Conservation (phyloP, 345 rosid genomes). For the Raphanus raphanistrum region DNA sequence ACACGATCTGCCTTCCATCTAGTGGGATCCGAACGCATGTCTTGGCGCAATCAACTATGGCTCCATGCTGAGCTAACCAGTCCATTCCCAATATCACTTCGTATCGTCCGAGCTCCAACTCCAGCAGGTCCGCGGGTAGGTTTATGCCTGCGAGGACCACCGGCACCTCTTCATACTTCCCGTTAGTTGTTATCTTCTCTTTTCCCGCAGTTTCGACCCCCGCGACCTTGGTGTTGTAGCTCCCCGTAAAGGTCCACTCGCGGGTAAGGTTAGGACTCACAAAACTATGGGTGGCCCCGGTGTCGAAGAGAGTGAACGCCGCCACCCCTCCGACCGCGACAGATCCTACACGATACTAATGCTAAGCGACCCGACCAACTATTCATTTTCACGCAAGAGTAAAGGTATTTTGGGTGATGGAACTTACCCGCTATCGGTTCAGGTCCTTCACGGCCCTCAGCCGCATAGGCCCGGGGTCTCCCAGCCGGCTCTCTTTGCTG, state of each 20-base stretch:
- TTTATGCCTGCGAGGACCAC: background rate
- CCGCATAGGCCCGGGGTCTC: too few species aligned
- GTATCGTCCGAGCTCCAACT: background rate
- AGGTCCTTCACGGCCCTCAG: too few species aligned
- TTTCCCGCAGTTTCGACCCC: background rate
- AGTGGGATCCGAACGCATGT: background rate
- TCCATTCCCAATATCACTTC: background rate
- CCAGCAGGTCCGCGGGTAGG: background rate
- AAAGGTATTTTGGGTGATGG: too few species aligned
- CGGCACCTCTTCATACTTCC: background rate
- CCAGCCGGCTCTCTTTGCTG: too few species aligned
- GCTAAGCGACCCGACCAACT: background rate
- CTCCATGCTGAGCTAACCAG: background rate
- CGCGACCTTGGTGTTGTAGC: background rate
- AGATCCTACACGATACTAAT: background rate
- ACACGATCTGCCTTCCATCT: background rate
- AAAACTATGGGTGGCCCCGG: too few species aligned
- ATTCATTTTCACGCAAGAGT: too few species aligned
- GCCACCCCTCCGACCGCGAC: background rate
- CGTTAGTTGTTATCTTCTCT: background rate
- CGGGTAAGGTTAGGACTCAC: background rate
- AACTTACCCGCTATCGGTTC: too few species aligned
- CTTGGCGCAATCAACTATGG: background rate
- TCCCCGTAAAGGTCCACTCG: background rate
- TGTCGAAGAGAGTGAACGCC: background rate